Evolutionary conservation across 441 rosid genomes (phyloP).

Genomic region (Arabidopsis lyrata): DNA sequence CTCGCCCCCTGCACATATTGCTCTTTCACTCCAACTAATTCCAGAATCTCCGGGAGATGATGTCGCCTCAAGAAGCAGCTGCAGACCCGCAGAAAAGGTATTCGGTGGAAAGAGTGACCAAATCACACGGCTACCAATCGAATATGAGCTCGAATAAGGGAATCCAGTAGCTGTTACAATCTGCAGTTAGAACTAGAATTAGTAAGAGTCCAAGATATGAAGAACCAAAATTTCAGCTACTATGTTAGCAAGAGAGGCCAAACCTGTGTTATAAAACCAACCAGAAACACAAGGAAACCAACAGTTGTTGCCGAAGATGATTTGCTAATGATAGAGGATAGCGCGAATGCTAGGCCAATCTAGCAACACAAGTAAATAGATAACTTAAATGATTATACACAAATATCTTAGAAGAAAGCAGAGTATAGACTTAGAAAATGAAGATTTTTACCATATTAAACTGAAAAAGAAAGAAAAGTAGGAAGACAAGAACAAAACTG

Average conservation of each 20-base stretch:
- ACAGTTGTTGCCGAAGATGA: conserved; percentile 81
- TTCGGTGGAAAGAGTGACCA: conserved; percentile 97
- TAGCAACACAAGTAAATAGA: conserved; percentile 47
- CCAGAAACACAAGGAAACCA: conserved; percentile 81
- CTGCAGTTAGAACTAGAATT: conserved; percentile 50
- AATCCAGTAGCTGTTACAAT: conserved; percentile 56
- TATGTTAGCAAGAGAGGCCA: conserved; percentile 28
- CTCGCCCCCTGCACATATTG: conserved; percentile 50
- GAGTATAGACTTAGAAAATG: neutral
- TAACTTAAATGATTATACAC: conserved; percentile 15
- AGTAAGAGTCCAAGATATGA: conserved; percentile 31
- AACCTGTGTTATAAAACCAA: conserved; percentile 88
- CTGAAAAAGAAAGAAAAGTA: conserved; percentile 83
- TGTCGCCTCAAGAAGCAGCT: conserved; percentile 61
- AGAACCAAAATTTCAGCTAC: conserved; percentile 21
- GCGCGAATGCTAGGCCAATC: conserved; percentile 80
- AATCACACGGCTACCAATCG: conserved; percentile 43
- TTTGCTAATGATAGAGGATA: conserved; percentile 80
- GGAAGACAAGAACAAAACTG: conserved; percentile 68
- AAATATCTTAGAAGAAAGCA: conserved; percentile 11
- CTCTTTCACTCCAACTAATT: conserved; percentile 77
- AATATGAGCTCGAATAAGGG: conserved; percentile 52
- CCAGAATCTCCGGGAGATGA: conserved; percentile 62
- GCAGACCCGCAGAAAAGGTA: conserved; percentile 68
- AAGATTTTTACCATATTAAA: conserved; percentile 78